Evolutionary conservation across 2,329 filamentous ascomycete genomes (phyloP).

Genomic region (Pseudogymnoascus sp.): DNA sequence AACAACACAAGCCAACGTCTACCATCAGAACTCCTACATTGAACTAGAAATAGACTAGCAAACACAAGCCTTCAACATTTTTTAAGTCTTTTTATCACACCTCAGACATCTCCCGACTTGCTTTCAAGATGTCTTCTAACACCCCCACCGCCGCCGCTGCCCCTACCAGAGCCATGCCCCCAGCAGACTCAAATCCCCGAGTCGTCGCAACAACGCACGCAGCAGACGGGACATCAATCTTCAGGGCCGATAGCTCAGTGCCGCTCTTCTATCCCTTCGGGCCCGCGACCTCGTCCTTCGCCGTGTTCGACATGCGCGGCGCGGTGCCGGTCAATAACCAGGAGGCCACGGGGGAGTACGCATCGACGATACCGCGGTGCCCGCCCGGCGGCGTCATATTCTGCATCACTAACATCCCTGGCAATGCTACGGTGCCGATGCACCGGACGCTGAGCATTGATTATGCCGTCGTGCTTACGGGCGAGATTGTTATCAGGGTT

Average conservation of each 20-base stretch:
- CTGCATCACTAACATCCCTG: constrained; percentile 18
- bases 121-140: neutral
- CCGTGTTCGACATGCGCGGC: constrained; percentile 25
- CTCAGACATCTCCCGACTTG: neutral
- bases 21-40: neutral
- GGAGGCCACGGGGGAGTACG: constrained; percentile 10
- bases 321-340: constrained; percentile 28
- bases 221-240: constrained; percentile 27
- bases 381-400: constrained; percentile 30
- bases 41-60: neutral
- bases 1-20: neutral
- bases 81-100: neutral
- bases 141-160: neutral
- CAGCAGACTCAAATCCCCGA: constrained; percentile 16
- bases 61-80: neutral
- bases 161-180: neutral
- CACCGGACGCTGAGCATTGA: constrained; percentile 36
- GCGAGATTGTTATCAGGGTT: constrained; percentile 32
- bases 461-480: constrained; percentile 32
- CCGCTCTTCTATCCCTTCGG: constrained; percentile 28
- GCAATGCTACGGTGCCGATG: constrained; percentile 26
- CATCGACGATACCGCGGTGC: constrained; percentile 26
- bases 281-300: constrained; percentile 25
- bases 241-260: constrained; percentile 24
- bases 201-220: constrained; percentile 27